Base-by-base conservation (phyloP, 176 grass and related monocot species). In the Bonia amplexicaulis region DNA sequence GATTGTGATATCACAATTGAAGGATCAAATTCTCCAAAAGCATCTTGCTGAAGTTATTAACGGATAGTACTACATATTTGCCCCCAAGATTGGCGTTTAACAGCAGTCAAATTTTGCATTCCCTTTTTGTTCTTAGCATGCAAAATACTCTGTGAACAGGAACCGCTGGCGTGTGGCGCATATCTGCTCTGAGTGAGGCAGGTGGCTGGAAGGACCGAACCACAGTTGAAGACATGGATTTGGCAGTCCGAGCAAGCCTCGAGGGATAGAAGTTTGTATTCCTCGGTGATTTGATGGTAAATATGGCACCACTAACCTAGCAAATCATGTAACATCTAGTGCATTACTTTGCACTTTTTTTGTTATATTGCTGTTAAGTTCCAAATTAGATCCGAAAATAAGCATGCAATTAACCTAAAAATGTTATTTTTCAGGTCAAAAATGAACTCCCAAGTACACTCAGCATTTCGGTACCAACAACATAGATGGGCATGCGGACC, bases 371-470 rank as follows among this genome's bases (percentile, higher is more conserved):
- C 40, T n/a, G n/a, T n/a, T n/a, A n/a, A n/a, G n/a, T n/a, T n/a
- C n/a, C n/a, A n/a, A n/a, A n/a, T n/a, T n/a, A n/a, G n/a, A n/a
- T n/a, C n/a, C n/a, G n/a, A n/a, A n/a, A n/a, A n/a, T n/a, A n/a
- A n/a, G n/a, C n/a, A n/a, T n/a, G n/a, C n/a, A n/a, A n/a, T n/a
- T n/a, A n/a, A n/a, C n/a, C n/a, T n/a, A n/a, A n/a, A 53, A 1
- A 53, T 19, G 16, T 6, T 53, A 16, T 4, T 78, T 84, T 69
- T 63, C 85, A 96, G 93, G 93, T 96, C 41, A 93, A 96, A 89
- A 96, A 86, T 80, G 93, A 96, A 52, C 71, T 91, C 12, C 93
- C 93, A 69, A 96, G 93, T 71, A 96, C 91, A n/a, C n/a, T n/a
- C n/a, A n/a, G n/a, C n/a, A n/a, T 22, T 93, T 91, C 86, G 93